phyloP scores from a whole-genome alignment of 768 basidiomycete species.

The Boletus fagicola region DNA sequence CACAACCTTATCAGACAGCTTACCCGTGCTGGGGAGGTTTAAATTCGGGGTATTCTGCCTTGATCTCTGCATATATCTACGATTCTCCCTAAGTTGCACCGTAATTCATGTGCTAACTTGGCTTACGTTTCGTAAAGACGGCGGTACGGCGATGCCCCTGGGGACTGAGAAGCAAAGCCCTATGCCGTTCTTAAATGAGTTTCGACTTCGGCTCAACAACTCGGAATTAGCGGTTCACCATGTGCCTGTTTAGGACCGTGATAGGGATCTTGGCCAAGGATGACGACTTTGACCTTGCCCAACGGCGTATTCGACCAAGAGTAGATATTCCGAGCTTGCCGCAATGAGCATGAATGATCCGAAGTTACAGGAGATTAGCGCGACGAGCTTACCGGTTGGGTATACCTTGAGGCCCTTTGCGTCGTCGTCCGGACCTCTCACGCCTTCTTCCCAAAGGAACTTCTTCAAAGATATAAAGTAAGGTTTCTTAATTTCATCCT shows the following conservation, averaged over 20 bases:
- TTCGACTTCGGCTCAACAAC: slow-evolving; percentile 6
- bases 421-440: slow-evolving; percentile 49
- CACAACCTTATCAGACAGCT: slow-evolving; percentile 31
- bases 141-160: slow-evolving; percentile 68
- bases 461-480: slow-evolving; percentile 74
- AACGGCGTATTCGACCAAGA: slow-evolving; percentile 89
- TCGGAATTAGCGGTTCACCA: slow-evolving; percentile 43
- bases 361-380: slow-evolving; percentile 27
- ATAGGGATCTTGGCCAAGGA: slow-evolving; percentile 90
- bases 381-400: slow-evolving; percentile 57
- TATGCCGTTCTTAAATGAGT: slow-evolving; percentile 30
- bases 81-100: slow-evolving; percentile 14
- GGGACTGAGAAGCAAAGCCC: slow-evolving; percentile 92
- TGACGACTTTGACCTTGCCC: slow-evolving; percentile 81
- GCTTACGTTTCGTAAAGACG: slow-evolving; percentile 78
- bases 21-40: slow-evolving; percentile 80
- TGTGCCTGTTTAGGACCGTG: slow-evolving; percentile 81
- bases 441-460: slow-evolving; percentile 66
- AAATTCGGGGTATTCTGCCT: slow-evolving; percentile 78
- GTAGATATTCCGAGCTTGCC: slow-evolving; percentile 78
- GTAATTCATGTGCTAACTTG: slow-evolving; percentile 2
- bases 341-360: slow-evolving; percentile 8
- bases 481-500: slow-evolving; percentile 70
- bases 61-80: slow-evolving; percentile 87
- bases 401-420: slow-evolving; percentile 58